A percentile compares a stretch with the other conserved stretches of the same genome.
These are phyloP conservation scores for Limnomonas spitsbergensis DNA, from an alignment of 139 green algal genomes.

Conservation along the genomic window DNA sequence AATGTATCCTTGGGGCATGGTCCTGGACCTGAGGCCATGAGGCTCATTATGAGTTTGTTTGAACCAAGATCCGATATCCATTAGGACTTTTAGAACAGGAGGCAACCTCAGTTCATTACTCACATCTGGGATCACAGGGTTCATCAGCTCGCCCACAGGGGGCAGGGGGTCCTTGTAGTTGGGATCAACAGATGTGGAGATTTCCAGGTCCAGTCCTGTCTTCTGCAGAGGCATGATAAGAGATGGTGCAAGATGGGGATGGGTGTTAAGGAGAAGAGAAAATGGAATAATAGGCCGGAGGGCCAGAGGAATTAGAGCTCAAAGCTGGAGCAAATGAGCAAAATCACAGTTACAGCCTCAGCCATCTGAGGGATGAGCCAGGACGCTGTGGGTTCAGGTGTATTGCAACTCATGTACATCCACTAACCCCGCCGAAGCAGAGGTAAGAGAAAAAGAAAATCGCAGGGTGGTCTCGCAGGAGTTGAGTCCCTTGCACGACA, in stretches of 20 bases:
- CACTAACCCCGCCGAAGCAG: no score
- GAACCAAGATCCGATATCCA: not conserved
- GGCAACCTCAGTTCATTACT: no score
- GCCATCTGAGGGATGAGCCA: not conserved
- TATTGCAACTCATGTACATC: not conserved
- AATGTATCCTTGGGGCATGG: not conserved
- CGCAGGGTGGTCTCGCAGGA: no score
- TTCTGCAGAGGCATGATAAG: slow-evolving; percentile 17
- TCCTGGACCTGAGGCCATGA: no score
- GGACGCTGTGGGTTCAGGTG: not conserved
- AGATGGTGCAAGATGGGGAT: not conserved
- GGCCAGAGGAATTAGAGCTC: not conserved
- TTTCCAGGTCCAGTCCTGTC: slow-evolving; percentile 31
- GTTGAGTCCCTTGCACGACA: not conserved
- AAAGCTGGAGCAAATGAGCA: not conserved
- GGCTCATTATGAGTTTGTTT: no score
- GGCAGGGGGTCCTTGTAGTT: slow-evolving; percentile 33
- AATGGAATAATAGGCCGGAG: not conserved
- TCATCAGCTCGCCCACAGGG: no score
- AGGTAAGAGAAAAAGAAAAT: no score
- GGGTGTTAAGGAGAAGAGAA: not conserved
- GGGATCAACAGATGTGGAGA: slow-evolving; percentile 31
- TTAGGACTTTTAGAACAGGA: not conserved
- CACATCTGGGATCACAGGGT: no score
- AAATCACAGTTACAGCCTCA: not conserved